Evolutionary conservation across 2,329 filamentous ascomycete genomes (phyloP).

Genomic region (Aspergillus felis): DNA sequence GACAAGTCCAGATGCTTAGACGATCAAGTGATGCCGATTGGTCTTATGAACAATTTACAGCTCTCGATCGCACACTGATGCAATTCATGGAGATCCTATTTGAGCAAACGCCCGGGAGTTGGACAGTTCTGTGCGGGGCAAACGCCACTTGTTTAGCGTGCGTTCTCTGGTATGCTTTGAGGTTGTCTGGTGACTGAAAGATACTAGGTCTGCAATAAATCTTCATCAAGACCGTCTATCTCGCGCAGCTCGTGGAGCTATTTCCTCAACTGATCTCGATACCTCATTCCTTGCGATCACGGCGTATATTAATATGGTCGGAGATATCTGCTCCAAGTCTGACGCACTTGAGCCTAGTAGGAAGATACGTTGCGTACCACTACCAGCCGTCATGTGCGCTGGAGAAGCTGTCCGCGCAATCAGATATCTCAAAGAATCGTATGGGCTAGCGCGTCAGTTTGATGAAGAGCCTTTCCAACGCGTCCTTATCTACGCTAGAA

Average conservation of each 20-base stretch:
- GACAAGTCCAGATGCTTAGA: conserved; percentile 1
- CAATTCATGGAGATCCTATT: not conserved
- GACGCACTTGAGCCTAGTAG: not conserved
- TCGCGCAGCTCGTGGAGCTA: not conserved
- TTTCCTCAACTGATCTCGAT: not conserved
- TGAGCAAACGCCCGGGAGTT: conserved; percentile 1
- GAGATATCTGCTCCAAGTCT: conserved; percentile 6
- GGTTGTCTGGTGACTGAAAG: not conserved
- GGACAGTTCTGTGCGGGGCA: conserved; percentile 1
- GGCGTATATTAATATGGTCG: conserved; percentile 4
- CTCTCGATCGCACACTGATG: not conserved
- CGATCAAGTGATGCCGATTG: not conserved
- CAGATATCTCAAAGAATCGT: not conserved
- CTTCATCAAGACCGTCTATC: not conserved
- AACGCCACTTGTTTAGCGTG: conserved; percentile 1
- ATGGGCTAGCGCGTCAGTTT: not conserved
- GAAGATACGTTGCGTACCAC: conserved; percentile 2
- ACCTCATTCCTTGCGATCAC: not conserved
- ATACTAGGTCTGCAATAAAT: not conserved
- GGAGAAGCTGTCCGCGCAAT: conserved; percentile 1
- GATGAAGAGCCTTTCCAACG: not conserved
- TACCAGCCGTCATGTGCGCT: conserved; percentile 1
- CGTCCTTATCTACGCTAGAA: not conserved
- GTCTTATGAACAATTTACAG: not conserved
- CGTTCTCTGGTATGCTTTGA: not conserved